Percentiles rank a stretch among this genome's conserved stretches.
phyloP scores from a whole-genome alignment of 2,329 filamentous ascomycete genomes.

The Talaromyces albobiverticillius region DNA sequence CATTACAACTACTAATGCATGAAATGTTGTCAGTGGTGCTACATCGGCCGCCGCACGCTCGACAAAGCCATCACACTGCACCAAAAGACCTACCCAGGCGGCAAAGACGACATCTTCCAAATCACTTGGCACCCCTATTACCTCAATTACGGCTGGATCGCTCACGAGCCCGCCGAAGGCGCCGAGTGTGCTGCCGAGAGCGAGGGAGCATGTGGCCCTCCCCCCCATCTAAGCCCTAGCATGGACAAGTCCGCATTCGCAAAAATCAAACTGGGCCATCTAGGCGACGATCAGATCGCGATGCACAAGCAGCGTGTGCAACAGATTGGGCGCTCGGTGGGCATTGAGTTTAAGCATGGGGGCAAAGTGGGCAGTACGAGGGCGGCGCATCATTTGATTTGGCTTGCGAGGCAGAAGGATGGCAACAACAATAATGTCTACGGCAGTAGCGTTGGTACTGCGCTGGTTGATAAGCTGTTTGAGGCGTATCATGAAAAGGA shows the following conservation, averaged over 20 bases:
- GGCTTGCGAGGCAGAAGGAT: constrained; percentile 21
- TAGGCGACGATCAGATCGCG: background rate
- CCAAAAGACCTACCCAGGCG: constrained; percentile 40
- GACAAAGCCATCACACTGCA: constrained; percentile 38
- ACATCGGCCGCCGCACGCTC: constrained; percentile 40
- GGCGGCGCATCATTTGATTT: constrained; percentile 34
- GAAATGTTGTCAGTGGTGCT: too few species aligned
- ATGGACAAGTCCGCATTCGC: constrained; percentile 5
- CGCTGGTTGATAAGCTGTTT: background rate
- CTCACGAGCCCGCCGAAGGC: too few species aligned
- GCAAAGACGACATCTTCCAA: constrained; percentile 31
- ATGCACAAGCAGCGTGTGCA: background rate
- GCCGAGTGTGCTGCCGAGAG: too few species aligned
- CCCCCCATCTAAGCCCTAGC: too few species aligned
- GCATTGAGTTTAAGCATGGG: constrained; percentile 33
- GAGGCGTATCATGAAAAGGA: constrained; percentile 29
- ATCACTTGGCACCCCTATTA: constrained; percentile 41
- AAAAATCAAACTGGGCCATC: background rate
- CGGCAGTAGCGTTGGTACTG: background rate
- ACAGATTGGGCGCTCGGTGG: constrained; percentile 29
- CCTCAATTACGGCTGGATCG: constrained; percentile 24
- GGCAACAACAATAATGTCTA: too few species aligned
- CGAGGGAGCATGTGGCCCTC: too few species aligned
- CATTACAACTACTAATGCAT: too few species aligned
- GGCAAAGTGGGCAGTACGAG: constrained; percentile 34